Conservation (phyloP, 192 early-diverging fungal genomes). For the Gaertneriomyces semiglobifer region DNA sequence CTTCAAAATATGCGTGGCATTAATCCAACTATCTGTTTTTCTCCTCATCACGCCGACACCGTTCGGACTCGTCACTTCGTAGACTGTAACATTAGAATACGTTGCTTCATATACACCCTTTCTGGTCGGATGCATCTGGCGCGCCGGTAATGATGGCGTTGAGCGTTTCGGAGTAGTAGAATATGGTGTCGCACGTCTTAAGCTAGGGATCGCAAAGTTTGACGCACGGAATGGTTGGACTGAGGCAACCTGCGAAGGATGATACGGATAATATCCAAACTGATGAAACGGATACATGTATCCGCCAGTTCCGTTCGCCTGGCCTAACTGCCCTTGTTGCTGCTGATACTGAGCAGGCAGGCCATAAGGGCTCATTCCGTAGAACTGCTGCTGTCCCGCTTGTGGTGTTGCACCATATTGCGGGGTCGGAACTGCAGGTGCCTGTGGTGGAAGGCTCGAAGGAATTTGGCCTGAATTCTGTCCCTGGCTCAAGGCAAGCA, state of each 20-base stretch:
- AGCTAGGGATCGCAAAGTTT: slow-evolving; percentile 14
- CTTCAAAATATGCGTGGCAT: slow-evolving; percentile 56
- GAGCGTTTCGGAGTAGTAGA: slow-evolving; percentile 14
- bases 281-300: background rate
- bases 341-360: background rate
- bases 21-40: slow-evolving; percentile 46
- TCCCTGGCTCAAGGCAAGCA: background rate
- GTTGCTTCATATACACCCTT: slow-evolving; percentile 41
- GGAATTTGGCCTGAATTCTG: no score
- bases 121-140: slow-evolving; percentile 8
- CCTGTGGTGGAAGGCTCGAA: no score
- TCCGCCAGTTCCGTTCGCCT: background rate
- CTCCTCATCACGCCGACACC: slow-evolving; percentile 45
- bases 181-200: background rate
- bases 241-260: background rate
- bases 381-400: no score
- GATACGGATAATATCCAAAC: background rate
- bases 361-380: no score
- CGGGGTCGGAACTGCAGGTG: no score
- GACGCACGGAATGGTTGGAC: slow-evolving; percentile 19
- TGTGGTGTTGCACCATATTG: no score
- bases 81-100: slow-evolving; percentile 48
- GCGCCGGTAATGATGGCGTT: background rate
- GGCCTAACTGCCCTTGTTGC: background rate
- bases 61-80: slow-evolving; percentile 35